Base-by-base conservation (phyloP, 495 filamentous ascomycete species). In the Tirmania nivea region DNA sequence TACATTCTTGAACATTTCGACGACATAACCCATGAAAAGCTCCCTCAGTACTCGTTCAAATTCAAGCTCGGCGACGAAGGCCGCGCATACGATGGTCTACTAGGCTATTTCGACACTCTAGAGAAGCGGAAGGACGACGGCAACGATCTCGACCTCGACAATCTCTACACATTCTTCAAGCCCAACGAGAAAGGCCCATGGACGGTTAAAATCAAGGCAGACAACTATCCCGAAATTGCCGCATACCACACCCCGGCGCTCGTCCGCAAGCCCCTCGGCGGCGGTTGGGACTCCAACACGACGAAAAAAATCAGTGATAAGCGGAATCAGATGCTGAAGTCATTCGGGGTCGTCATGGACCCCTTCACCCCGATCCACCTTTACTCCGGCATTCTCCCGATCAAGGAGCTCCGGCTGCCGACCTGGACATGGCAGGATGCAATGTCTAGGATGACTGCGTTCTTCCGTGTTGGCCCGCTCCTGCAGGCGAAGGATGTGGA, bases 381-480 rank as follows among this genome's bases (percentile, higher is more conserved):
- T 0, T 75, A 70, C 58, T 59, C 62, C 2, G 25, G 54, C 16
- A 57, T 75, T 10, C 64, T 73, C 1, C 72, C 73, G 1, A 53
- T 60, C 3, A 49, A 51, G 1, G 14, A 45, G 0, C 63, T 75
- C 0, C 25, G 48, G 2, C 63, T 77, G 2, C 68, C 70, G 0
- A 8, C 60, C 0, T 76, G 72, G 72, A 70, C 68, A 0, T 64
- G 63, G 60, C 58, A 75, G 49, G 11, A 17, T 1, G 72, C 73
- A 0, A 42, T 75, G 48, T 52, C 52, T 3, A 55, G 54, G 0
- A 75, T 77, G 66, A 69, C 66, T 0, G 69, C 71, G 0, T 75
- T 75, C 56, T 71, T 73, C 54, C 63, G 64, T 39, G 35, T 66
- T 1, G 73, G 73, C 0, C 73, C 73, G 0, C 34, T 71, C 10